Evolutionary conservation across 2,329 filamentous ascomycete species (phyloP).

Genomic region (Lachnellula occidentalis): DNA sequence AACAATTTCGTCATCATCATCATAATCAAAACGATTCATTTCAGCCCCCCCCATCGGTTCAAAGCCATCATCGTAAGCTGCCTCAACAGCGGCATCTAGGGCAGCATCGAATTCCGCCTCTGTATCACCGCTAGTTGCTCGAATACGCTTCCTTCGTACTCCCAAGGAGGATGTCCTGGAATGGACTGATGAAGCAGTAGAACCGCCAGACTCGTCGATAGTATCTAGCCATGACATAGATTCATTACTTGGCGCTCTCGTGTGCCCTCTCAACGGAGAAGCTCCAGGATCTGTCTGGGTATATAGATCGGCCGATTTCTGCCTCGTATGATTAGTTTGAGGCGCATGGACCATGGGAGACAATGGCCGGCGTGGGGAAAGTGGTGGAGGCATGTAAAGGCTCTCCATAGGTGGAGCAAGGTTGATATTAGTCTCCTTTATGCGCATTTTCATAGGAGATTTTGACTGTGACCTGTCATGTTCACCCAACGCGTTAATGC

Average conservation of each 20-base stretch:
- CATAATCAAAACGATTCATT: constrained; percentile 26
- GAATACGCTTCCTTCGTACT: constrained; percentile 63
- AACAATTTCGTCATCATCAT: constrained; percentile 42
- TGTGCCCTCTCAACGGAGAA: constrained; percentile 37
- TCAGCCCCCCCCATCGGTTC: constrained; percentile 56
- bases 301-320: constrained; percentile 28
- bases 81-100: constrained; percentile 90
- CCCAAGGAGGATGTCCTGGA: constrained; percentile 70
- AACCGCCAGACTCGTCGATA: constrained; percentile 83
- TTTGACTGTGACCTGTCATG: constrained; percentile 48
- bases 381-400: constrained; percentile 62
- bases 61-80: constrained; percentile 87
- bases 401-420: constrained; percentile 49
- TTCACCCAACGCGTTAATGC: constrained; percentile 27
- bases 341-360: constrained; percentile 38
- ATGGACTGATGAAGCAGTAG: constrained; percentile 72
- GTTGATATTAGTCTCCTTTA: constrained; percentile 31
- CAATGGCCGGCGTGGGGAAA: constrained; percentile 57
- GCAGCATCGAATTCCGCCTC: constrained; percentile 92
- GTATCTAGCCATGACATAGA: constrained; percentile 92
- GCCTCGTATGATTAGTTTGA: constrained; percentile 31
- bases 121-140: constrained; percentile 63
- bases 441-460: constrained; percentile 39
- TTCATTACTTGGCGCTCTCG: constrained; percentile 63
- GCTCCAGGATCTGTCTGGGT: constrained; percentile 33